These are phyloP conservation scores for Plasmodium reichenowi DNA, from an alignment of 169 alveolate species.

Conservation along the genomic window DNA sequence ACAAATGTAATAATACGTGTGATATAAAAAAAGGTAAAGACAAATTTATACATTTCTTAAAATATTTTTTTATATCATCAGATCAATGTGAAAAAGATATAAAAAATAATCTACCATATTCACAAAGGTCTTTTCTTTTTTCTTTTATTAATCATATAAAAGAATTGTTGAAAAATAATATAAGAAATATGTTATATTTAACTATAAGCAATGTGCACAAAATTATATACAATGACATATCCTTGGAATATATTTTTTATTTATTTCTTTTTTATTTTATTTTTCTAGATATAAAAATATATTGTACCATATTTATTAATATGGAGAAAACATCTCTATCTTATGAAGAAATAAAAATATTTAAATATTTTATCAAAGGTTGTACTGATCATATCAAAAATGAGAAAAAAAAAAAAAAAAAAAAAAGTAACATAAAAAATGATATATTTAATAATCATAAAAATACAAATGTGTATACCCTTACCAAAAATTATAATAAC, in stretches of 20 bases:
- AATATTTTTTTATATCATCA: neutral
- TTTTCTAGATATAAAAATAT: constrained; percentile 24
- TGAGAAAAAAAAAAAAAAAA: no score
- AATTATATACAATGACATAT: constrained; percentile 7
- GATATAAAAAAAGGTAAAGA: neutral
- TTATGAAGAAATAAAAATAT: neutral
- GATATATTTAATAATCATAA: neutral
- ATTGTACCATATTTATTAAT: neutral
- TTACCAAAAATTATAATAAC: neutral
- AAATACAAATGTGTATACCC: neutral
- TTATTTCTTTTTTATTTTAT: constrained; percentile 56
- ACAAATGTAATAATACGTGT: neutral
- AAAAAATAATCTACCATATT: neutral
- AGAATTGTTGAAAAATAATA: constrained; percentile 13
- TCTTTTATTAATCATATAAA: neutral
- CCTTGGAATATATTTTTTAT: constrained; percentile 31
- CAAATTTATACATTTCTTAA: no score
- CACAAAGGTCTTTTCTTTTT: constrained; percentile 1
- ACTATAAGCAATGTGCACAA: constrained; percentile 26
- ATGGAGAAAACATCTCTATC: neutral
- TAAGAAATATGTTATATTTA: constrained; percentile 15
- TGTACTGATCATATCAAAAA: neutral
- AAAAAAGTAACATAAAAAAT: neutral
- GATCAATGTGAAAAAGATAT: neutral
- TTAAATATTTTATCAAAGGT: neutral